Evolutionary conservation across 2,329 filamentous ascomycete species (phyloP), one percentile per base, ranked within the genome.

Genomic region (Alternaria ventricosa): DNA sequence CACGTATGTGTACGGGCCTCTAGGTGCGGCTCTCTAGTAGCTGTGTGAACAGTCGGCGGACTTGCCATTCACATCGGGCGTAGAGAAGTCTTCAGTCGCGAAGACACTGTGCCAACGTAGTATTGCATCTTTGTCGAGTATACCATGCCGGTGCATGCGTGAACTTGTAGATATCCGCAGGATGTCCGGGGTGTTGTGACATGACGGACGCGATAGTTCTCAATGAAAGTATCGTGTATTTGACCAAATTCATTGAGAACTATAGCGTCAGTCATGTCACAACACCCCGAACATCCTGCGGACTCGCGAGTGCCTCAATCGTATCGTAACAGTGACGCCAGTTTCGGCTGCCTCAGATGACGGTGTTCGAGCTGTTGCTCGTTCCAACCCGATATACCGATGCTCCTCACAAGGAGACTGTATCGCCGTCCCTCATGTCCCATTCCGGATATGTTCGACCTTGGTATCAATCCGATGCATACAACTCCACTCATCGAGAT

Each of bases 401-500:
- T 18, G 20, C 44, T 25, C 13, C 22, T 27, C 4, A 12, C 25
- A 27, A 50, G 12, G 27, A 28, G 5, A 30, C 15, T 18, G 23
- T 28, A 49, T 10, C 10, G 8, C n/a, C 33, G 15, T 50, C n/a
- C 27, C 6, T 62, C 49, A 43, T 6, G 53, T 55, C 4, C 64
- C 63, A 10, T 51, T 60, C 43, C 57, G 60, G 6, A 69, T 43
- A 45, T 73, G 67, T 30, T 73, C 71, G 6, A 66, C 58, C 60
- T 75, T 75, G 1, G 62, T 66, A 57, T 75, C 72, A 46, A 78
- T 76, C 51, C 76, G 63, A 57, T 78, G 72, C 70, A 77, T 65
- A 44, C 74, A 75, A 55, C 73, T 75, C 70, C 74, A 76, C 61
- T 78, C 76, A 59, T 78, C 76, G 27, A 78, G 55, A 62, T 72